Percentiles rank a stretch among this genome's conserved stretches.
phyloP scores from a whole-genome alignment of 192 early-diverging fungal genomes.

The Coemansia sp. region DNA sequence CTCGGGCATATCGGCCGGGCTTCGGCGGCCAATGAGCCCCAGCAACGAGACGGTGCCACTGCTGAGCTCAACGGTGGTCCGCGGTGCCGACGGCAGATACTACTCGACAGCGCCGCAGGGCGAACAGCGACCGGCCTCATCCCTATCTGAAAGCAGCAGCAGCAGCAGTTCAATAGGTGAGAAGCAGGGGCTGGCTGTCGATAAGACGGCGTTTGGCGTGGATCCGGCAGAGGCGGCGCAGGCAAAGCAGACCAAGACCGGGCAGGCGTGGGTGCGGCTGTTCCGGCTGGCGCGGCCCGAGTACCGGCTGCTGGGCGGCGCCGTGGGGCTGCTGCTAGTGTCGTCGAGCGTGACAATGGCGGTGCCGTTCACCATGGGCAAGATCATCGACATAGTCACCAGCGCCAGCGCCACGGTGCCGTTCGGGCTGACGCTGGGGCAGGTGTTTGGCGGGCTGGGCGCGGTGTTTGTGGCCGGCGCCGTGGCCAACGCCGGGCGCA shows the following conservation, averaged over 20 bases:
- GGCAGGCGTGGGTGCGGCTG: conserved; percentile 45
- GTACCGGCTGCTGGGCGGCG: conserved; percentile 45
- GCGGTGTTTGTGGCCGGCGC: conserved; percentile 55
- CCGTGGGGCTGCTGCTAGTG: conserved; percentile 56
- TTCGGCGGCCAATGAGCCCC: not conserved
- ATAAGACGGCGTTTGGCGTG: conserved; percentile 9
- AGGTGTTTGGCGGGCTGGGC: conserved; percentile 54
- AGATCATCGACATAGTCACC: conserved; percentile 65
- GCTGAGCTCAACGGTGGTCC: conserved; percentile 2
- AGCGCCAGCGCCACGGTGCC: conserved; percentile 36
- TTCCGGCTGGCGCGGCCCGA: conserved; percentile 45
- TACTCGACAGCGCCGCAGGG: conserved; percentile 24
- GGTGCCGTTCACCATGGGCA: conserved; percentile 65
- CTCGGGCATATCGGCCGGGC: not conserved
- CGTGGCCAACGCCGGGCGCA: conserved; percentile 55
- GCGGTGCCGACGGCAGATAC: conserved; percentile 26
- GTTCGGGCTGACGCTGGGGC: conserved; percentile 52
- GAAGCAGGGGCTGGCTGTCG: not conserved
- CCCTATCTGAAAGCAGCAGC: conserved; percentile 3
- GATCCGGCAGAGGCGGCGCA: conserved; percentile 28
- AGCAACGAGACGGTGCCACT: not conserved
- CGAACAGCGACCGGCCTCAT: conserved; percentile 2
- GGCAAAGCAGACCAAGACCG: conserved; percentile 15
- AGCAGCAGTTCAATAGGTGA: no score
- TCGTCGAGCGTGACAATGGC: conserved; percentile 63